phyloP scores from a whole-genome alignment of 495 filamentous ascomycete species.

The Neurospora discreta region DNA sequence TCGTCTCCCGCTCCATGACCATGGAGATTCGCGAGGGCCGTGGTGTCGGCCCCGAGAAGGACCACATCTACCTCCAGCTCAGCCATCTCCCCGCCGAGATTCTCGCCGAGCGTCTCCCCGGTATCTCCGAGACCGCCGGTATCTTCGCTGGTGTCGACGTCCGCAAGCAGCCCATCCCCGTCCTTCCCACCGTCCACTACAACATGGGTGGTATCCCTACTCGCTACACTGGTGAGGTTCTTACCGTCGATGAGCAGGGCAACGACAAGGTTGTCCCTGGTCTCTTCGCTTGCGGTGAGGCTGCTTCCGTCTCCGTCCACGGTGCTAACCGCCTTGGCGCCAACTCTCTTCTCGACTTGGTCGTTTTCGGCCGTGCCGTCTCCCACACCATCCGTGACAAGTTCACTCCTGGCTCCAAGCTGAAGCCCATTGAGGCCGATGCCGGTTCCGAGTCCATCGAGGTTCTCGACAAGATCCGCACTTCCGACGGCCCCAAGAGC shows the following conservation, averaged over 20 bases:
- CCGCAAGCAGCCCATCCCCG: constrained; percentile 90
- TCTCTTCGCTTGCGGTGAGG: constrained; percentile 93
- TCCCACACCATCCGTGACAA: constrained; percentile 92
- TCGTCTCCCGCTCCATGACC: constrained; percentile 94
- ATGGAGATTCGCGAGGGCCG: constrained; percentile 94
- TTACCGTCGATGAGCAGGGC: constrained; percentile 71
- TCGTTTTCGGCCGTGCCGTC: constrained; percentile 94
- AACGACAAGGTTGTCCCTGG: constrained; percentile 92
- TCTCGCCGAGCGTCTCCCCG: constrained; percentile 90
- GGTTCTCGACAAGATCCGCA: constrained; percentile 77
- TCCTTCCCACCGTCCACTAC: constrained; percentile 96
- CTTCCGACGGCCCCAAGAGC: constrained; percentile 68
- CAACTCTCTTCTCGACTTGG: constrained; percentile 93
- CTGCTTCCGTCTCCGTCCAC: constrained; percentile 93
- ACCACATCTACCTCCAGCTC: constrained; percentile 94
- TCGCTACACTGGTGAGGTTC: constrained; percentile 89
- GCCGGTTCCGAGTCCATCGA: constrained; percentile 78
- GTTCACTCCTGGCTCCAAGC: constrained; percentile 65
- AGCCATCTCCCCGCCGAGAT: constrained; percentile 85
- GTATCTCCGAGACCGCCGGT: constrained; percentile 94
- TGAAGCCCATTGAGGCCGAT: constrained; percentile 65
- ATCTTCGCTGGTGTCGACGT: constrained; percentile 97
- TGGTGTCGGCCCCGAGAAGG: constrained; percentile 91
- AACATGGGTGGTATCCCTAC: constrained; percentile 99
- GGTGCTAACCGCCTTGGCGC: constrained; percentile 95